These are phyloP conservation scores for Lecanosticta acicola DNA, from an alignment of 2,329 filamentous ascomycete species.

Conservation along the genomic window DNA sequence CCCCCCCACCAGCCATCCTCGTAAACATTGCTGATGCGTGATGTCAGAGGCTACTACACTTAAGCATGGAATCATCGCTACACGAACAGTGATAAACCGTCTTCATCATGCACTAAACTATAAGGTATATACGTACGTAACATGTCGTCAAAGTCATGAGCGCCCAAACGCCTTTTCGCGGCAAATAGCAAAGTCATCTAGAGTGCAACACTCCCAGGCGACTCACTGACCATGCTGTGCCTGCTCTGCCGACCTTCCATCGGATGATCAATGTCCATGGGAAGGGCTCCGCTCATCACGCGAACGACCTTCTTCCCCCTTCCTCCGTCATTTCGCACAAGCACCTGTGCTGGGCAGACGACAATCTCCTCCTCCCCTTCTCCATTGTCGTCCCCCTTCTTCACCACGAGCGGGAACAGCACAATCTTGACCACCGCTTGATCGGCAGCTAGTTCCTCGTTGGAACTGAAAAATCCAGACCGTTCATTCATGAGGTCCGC, in stretches of 20 bases:
- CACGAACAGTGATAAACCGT: no score
- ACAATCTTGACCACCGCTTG: conserved; percentile 81
- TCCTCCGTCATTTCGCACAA: conserved; percentile 51
- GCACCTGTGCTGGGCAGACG: conserved; percentile 88
- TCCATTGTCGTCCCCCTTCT: conserved; percentile 85
- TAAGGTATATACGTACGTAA: conserved; percentile 6
- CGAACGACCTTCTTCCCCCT: conserved; percentile 45
- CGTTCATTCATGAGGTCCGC: conserved; percentile 92
- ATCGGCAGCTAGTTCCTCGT: conserved; percentile 73
- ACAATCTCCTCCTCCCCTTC: conserved; percentile 91
- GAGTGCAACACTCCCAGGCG: conserved; percentile 16
- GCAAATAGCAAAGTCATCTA: conserved; percentile 12
- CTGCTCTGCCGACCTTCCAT: conserved; percentile 21
- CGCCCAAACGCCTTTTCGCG: neutral
- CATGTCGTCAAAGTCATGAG: conserved; percentile 2
- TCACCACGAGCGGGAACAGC: conserved; percentile 92
- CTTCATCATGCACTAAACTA: no score
- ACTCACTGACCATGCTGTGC: conserved; percentile 30
- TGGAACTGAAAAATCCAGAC: conserved; percentile 62
- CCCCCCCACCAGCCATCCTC: neutral
- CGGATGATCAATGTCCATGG: conserved; percentile 41
- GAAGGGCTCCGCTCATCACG: conserved; percentile 42
- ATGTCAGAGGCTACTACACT: neutral
- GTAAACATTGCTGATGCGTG: neutral
- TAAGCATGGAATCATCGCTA: no score